Evolutionary conservation across 1,284 basidiomycete genomes (phyloP), one percentile per base, ranked within the genome.

Genomic region (Ganoderma lucidum): DNA sequence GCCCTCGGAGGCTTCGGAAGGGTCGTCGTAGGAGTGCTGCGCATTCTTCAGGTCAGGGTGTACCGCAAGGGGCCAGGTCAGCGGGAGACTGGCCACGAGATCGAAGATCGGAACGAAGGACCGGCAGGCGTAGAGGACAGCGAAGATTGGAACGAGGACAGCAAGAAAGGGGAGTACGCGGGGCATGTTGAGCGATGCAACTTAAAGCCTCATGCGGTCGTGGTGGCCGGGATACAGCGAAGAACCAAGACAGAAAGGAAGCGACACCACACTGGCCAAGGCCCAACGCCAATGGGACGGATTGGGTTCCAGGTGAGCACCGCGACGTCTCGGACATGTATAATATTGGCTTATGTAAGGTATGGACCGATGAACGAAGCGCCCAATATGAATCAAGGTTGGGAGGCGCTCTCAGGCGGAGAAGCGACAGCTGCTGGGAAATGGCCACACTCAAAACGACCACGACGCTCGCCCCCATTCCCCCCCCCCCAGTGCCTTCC

Each of bases 61-160:
- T 6, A 74, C 61, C 19, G 77, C 75, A 58, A 77, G 70, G 0
- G 78, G 77, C 77, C 75, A 78, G 6, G 75, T 74, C 62, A 76
- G 69, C 39, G 73, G 75, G 44, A 75, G 55, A 63, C 74, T 73
- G 19, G 74, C 65, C 42, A 75, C 76, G 42, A 78, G 67, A 61
- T 71, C 72, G 41, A 74, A 58, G 44, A 64, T 60, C 32, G 72
- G 70, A 39, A 78, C 65, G 72, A 76, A 74, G 30, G 75, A 71
- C 60, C 74, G 77, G 55, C 71, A 73, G 41, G 73, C 70, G 63
- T 75, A 71, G 68, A 75, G 71, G 48, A 73, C 69, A 35, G 71
- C 75, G 48, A 75, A 65, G 58, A 75, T 60, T 48, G 75, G 75
- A 59, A 71, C 70, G n/a, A 78, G 68, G 15, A 74, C 55, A 37